Conservation (phyloP, 169 alveolate species). For the Plasmodium cynomolgi region DNA sequence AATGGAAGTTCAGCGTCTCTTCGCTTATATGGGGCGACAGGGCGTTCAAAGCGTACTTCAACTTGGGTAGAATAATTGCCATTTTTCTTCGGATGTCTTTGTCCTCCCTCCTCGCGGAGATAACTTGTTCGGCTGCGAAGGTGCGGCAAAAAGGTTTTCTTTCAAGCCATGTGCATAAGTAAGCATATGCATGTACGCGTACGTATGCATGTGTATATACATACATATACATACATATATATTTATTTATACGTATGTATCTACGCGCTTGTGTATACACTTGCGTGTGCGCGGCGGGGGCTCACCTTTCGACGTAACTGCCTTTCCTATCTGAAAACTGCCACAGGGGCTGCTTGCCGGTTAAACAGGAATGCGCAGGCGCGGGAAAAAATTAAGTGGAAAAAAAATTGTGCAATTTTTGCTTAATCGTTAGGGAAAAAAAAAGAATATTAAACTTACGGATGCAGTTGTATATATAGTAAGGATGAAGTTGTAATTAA, state of each 20-base stretch:
- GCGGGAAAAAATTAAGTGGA: background rate
- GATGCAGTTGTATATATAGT: background rate
- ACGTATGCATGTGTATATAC: background rate
- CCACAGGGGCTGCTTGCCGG: background rate
- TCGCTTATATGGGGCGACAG: slow-evolving; percentile 95
- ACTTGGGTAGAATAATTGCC: slow-evolving; percentile 91
- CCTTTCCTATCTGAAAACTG: background rate
- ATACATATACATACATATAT: background rate
- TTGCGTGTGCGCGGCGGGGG: background rate
- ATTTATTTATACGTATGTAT: background rate
- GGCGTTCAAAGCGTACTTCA: slow-evolving; percentile 93
- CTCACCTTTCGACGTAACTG: background rate
- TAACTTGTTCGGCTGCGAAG: background rate
- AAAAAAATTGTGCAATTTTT: background rate
- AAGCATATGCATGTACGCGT: background rate
- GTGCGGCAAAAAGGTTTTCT: background rate
- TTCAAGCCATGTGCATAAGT: background rate
- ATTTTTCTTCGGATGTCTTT: slow-evolving; percentile 44
- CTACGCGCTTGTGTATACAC: background rate
- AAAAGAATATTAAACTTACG: background rate
- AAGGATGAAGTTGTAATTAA: background rate
- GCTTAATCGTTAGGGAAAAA: background rate
- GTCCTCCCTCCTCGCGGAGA: background rate
- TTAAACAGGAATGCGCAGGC: background rate
- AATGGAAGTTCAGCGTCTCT: slow-evolving; percentile 93